Conservation (phyloP, 176 grass and related monocot species). For the Ananas comosus region DNA sequence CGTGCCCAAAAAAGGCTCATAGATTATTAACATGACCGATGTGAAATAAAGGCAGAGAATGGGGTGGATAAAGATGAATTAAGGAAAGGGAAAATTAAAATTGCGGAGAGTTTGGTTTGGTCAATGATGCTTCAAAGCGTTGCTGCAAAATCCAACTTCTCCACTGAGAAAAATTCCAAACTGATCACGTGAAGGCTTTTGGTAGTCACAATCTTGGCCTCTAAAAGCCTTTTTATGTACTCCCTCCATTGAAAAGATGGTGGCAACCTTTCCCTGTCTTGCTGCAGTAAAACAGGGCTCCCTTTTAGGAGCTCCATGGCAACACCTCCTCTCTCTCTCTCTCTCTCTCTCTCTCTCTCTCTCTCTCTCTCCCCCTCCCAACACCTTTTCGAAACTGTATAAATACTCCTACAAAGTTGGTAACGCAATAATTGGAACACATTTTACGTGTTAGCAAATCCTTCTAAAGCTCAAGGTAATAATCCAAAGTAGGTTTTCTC, state of each 20-base stretch:
- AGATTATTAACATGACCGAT: background rate
- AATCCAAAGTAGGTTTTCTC: no score
- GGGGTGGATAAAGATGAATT: background rate
- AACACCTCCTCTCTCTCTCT: background rate
- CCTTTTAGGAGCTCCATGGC: constrained; percentile 1
- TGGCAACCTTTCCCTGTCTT: constrained; percentile 24
- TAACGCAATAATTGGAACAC: no score
- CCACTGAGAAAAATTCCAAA: constrained; percentile 34
- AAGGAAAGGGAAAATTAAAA: background rate
- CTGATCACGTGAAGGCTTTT: constrained; percentile 28
- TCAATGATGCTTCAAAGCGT: constrained; percentile 20
- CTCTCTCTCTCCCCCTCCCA: background rate
- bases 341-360: background rate
- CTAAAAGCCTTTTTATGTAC: constrained; percentile 19
- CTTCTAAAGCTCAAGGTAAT: no score
- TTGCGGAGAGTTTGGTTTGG: background rate
- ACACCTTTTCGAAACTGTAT: no score
- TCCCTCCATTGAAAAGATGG: constrained; percentile 17
- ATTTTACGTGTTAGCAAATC: no score
- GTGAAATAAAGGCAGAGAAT: background rate
- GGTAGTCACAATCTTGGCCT: constrained; percentile 20
- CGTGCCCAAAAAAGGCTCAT: no score
- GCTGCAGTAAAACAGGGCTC: constrained; percentile 21
- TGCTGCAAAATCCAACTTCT: constrained; percentile 28
- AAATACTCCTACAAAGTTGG: no score